These are phyloP conservation scores for Elymus sibiricus DNA, from an alignment of 176 grass and related monocot genomes.

Conservation along the genomic window DNA sequence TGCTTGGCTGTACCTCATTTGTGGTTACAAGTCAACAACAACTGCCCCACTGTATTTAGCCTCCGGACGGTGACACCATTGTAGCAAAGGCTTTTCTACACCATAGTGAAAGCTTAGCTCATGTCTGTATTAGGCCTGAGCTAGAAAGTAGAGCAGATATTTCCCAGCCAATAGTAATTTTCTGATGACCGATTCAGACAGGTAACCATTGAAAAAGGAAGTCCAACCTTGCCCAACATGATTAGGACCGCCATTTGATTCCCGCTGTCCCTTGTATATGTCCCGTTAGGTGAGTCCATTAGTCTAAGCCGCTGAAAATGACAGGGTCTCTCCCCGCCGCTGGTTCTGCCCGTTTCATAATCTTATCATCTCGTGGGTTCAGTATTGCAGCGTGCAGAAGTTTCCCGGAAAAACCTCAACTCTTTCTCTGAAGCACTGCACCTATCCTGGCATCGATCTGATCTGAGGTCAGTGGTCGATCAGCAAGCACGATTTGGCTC, in stretches of 20 bases:
- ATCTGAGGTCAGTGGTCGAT: background rate
- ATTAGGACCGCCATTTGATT: conserved; percentile 27
- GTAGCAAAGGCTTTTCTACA: background rate
- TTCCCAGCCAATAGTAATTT: conserved; percentile 1
- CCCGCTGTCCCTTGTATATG: background rate
- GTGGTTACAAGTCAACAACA: background rate
- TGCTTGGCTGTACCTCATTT: conserved; percentile 2
- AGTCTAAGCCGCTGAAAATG: conserved; percentile 23
- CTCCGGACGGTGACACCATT: background rate
- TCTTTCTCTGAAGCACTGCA: background rate
- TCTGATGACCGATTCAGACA: conserved; percentile 14
- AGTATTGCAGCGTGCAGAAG: background rate
- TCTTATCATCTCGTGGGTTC: background rate
- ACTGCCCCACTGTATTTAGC: background rate
- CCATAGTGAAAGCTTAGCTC: conserved; percentile 20
- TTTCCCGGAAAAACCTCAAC: background rate
- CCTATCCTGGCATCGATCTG: background rate
- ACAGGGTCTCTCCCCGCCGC: background rate
- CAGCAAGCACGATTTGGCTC: background rate
- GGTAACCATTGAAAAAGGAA: conserved; percentile 20
- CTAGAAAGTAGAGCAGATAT: conserved; percentile 32
- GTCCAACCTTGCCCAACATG: conserved; percentile 13
- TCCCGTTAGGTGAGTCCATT: conserved; percentile 16
- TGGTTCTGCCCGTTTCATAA: background rate
- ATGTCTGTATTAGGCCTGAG: background rate